These are phyloP conservation scores for Sistotremastrum suecicum DNA, from an alignment of 768 basidiomycete genomes.

Conservation along the genomic window DNA sequence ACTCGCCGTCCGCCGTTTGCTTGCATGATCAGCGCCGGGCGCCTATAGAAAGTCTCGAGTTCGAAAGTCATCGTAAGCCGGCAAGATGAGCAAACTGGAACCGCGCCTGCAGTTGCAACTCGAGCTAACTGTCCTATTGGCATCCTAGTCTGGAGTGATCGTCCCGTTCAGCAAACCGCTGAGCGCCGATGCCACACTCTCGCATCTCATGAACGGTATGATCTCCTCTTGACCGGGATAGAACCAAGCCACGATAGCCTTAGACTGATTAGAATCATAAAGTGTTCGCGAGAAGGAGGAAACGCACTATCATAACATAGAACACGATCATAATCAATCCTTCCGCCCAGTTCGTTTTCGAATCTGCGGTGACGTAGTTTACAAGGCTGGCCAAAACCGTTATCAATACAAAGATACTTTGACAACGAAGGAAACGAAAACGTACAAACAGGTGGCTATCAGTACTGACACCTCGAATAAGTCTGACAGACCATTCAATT, in stretches of 20 bases:
- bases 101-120: no score
- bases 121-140: no score
- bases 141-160: no score
- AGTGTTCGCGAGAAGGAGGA: no score
- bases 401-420: no score
- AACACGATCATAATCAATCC: conserved; percentile 52
- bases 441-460: conserved; percentile 43
- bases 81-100: no score
- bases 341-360: conserved; percentile 72
- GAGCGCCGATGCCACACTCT: conserved; percentile 21
- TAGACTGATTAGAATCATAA: neutral
- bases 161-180: no score
- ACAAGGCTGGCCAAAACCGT: conserved; percentile 30
- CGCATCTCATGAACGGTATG: conserved; percentile 27
- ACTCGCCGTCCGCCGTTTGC: no score
- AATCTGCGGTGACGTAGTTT: conserved; percentile 67
- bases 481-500: conserved; percentile 24
- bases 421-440: no score
- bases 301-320: conserved; percentile 60
- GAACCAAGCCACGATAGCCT: conserved; percentile 58
- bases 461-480: conserved; percentile 53
- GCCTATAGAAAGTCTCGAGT: no score
- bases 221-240: conserved; percentile 45
- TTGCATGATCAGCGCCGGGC: no score
- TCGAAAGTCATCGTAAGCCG: no score